A percentile compares a stretch with the other conserved stretches of the same genome.
Conservation (phyloP, 2,329 filamentous ascomycete genomes). For the Penicillium verrucosum region DNA sequence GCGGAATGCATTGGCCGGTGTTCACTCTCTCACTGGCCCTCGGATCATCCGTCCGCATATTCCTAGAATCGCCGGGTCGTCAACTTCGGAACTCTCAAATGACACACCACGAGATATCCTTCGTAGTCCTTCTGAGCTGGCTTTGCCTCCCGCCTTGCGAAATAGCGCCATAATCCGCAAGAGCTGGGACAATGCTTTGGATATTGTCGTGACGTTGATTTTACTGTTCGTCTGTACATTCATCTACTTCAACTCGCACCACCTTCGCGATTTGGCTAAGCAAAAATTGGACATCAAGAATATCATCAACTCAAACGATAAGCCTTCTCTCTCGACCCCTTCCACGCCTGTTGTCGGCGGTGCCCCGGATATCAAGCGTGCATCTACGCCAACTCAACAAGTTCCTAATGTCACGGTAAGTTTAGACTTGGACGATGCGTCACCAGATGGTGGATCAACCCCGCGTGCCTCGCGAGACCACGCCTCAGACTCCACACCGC, state of each 20-base stretch:
- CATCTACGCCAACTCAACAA: constrained; percentile 22
- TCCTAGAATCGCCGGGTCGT: constrained; percentile 45
- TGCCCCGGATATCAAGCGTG: constrained; percentile 26
- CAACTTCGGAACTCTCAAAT: constrained; percentile 34
- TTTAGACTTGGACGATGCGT: constrained; percentile 24
- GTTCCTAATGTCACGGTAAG: constrained; percentile 33
- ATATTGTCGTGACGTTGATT: constrained; percentile 44
- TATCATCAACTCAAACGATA: constrained; percentile 41
- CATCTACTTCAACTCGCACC: constrained; percentile 43
- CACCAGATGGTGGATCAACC: constrained; percentile 26
- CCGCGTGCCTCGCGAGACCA: constrained; percentile 28
- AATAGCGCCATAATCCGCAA: constrained; percentile 46
- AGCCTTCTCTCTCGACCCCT: constrained; percentile 37
- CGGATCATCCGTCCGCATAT: constrained; percentile 39
- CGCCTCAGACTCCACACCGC: constrained; percentile 28
- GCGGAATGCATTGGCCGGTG: constrained; percentile 65
- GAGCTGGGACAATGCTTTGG: constrained; percentile 45
- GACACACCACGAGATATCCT: constrained; percentile 39
- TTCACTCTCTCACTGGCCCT: constrained; percentile 59
- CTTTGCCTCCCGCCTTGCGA: constrained; percentile 39
- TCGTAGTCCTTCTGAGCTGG: constrained; percentile 36
- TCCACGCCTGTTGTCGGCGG: constrained; percentile 36
- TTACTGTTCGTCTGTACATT: constrained; percentile 42
- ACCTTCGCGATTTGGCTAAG: constrained; percentile 41
- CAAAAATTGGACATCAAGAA: constrained; percentile 47